Evolutionary conservation across 768 basidiomycete species (phyloP), one percentile per base, ranked within the genome.

Genomic region (Pleurotus citrinopileatus): DNA sequence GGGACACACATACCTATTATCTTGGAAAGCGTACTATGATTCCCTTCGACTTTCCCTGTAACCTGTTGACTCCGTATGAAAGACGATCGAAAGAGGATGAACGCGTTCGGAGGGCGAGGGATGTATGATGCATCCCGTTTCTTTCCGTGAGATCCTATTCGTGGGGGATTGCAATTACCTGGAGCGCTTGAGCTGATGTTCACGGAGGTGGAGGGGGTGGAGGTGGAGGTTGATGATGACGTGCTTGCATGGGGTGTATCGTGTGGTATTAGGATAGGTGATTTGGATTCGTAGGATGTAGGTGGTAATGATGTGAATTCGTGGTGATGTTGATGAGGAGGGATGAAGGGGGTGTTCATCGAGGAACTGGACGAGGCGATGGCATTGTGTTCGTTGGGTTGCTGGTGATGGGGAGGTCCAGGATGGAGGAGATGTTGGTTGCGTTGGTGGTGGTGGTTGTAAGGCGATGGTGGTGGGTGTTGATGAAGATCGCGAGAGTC

Each of bases 21-120:
- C 74, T 91, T 91, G 57, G 87, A 89, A 47, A 91, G 75, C 5
- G 82, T 85, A 63, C 85, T 85, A 59, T 89, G 87, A 60, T 89
- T 91, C 0, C 87, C 88, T 62, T 91, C 89, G 51, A 89, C 88
- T 66, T 83, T 82, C 32, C 81, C 86, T 2, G 89, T 84, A 46
- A 90, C 83, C 60, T 84, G 82, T 65, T 88, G 81, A 60, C 81
- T 83, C 27, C 79, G 77, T 66, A 91, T 88, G 70, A 91, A 90
- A 26, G 81, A 83, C 20, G 86, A 87, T 60, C 89, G 82, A 69
- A 90, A 91, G 67, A 91, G 84, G 61, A 91, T 91, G 71, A 91
- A 91, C 55, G 89, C 89, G 69, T 90, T 91, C 22, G 89, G 89
- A 5, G 89, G 89, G 44, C 89, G 84, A 37, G 89, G 89, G 68